phyloP scores from a whole-genome alignment of 257 asterid species.

The Phtheirospermum japonicum region DNA sequence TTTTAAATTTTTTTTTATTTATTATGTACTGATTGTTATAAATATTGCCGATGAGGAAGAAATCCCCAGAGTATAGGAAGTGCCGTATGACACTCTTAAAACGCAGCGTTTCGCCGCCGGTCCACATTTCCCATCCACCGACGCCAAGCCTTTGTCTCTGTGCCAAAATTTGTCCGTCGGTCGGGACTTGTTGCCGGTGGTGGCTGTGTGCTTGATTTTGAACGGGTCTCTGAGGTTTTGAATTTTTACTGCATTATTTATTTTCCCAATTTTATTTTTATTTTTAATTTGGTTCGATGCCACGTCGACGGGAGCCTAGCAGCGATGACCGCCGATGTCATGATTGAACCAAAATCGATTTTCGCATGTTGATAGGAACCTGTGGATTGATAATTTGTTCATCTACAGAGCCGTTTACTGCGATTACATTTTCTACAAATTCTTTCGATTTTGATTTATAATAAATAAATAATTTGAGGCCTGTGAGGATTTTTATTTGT shows the following conservation, averaged over 20 bases:
- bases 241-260: not conserved
- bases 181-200: constrained; percentile 34
- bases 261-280: not conserved
- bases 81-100: constrained; percentile 67
- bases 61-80: constrained; percentile 65
- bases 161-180: constrained; percentile 30
- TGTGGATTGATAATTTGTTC: constrained; percentile 35
- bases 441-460: not conserved
- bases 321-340: constrained; percentile 52
- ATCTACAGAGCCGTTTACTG: constrained; percentile 56
- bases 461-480: not conserved
- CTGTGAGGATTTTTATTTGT: constrained; percentile 15
- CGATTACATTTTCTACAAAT: constrained; percentile 42
- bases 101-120: constrained; percentile 32
- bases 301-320: constrained; percentile 57
- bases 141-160: constrained; percentile 18
- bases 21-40: too few relatives aligned
- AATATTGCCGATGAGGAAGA: constrained; percentile 60
- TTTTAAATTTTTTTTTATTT: not conserved
- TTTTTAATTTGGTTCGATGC: constrained; percentile 39
- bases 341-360: constrained; percentile 46
- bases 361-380: constrained; percentile 72
- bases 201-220: constrained; percentile 55
- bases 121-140: constrained; percentile 41
- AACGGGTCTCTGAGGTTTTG: constrained; percentile 70